Evolutionary conservation across 2,329 filamentous ascomycete species (phyloP).

Genomic region (Balansia obtecta): DNA sequence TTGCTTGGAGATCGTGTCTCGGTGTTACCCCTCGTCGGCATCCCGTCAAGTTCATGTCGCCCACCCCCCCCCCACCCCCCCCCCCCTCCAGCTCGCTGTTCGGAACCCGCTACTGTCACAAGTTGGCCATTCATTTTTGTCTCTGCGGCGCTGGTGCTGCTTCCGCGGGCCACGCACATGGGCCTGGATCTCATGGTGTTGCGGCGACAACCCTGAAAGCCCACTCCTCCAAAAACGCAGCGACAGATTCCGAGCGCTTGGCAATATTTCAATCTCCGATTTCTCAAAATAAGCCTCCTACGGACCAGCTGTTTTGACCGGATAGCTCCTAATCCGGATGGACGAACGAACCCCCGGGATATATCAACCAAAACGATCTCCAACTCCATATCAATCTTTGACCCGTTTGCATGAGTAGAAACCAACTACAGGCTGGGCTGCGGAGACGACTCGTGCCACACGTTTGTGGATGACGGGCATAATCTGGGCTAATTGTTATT

Average conservation of each 20-base stretch:
- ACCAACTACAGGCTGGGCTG: neutral
- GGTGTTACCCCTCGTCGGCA: constrained; percentile 11
- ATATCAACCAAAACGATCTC: neutral
- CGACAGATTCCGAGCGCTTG: constrained; percentile 5
- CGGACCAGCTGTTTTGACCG: neutral
- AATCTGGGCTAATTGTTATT: neutral
- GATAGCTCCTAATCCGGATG: constrained; percentile 1
- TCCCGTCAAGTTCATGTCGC: neutral
- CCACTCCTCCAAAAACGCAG: constrained; percentile 7
- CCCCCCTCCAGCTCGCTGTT: neutral
- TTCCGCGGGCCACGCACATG: constrained; percentile 3
- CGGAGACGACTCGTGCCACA: neutral
- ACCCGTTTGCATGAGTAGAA: neutral
- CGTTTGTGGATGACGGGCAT: neutral
- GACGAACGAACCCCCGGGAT: neutral
- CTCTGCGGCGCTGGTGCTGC: constrained; percentile 4
- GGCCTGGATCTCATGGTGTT: neutral
- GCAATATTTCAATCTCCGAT: neutral
- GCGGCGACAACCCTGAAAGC: constrained; percentile 2
- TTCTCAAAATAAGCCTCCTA: neutral
- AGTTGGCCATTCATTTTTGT: constrained; percentile 1
- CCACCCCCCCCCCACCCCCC: no score
- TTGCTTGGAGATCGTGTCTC: constrained; percentile 27
- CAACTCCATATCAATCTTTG: neutral
- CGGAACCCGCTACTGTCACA: constrained; percentile 4